Evolutionary conservation across 139 green algal genomes (phyloP), one percentile per base, ranked within the genome.

Genomic region (Chlorella sp.): DNA sequence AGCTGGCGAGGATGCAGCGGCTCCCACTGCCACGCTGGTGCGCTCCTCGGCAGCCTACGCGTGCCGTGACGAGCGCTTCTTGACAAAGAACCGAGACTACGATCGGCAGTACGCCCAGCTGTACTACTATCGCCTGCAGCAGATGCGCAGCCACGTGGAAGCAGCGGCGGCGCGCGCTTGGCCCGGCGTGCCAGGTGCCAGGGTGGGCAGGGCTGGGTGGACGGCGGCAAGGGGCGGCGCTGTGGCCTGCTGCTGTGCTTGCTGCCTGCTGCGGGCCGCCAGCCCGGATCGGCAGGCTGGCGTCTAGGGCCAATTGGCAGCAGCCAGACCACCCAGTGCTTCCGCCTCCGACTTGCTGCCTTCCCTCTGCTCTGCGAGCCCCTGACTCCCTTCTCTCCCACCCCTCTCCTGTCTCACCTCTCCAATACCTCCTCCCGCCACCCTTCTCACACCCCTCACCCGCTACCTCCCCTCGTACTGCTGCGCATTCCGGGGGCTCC

Each of bases 51-150:
- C 88, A 48, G 15, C 40, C 0, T 91, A 88, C 68, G 16, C 69
- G 14, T 11, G 39, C n/a, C 42, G 37, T 2, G 88, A 92, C 84
- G 91, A 93, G 26, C 86, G 91, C 18, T 97, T 96, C 83, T 64
- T 90, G 28, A 40, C 95, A 2, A 92, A 94, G 64, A 80, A 32
- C 26, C 73, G 91, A n/a, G 94, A 90, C 34, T 97, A 97, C 89
- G 94, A 97, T 28, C 91, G 95, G 21, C 98, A 99, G 94, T 99
- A 98, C 86, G 95, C 96, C 1, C 96, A 98, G 91, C 93, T 99
- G 19, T 99, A 99, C 92, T 99, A 97, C 90, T 92, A 91, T 15
- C 94, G 98, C 1, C 93, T 99, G 24, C 92, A 93, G 87, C 83
- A 90, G 39, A 94, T 99, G 91, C 85, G 89, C 14, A 86, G 89